These are phyloP conservation scores for Suaeda aralocaspica DNA, from an alignment of 148 eudicot genomes.

Conservation along the genomic window DNA sequence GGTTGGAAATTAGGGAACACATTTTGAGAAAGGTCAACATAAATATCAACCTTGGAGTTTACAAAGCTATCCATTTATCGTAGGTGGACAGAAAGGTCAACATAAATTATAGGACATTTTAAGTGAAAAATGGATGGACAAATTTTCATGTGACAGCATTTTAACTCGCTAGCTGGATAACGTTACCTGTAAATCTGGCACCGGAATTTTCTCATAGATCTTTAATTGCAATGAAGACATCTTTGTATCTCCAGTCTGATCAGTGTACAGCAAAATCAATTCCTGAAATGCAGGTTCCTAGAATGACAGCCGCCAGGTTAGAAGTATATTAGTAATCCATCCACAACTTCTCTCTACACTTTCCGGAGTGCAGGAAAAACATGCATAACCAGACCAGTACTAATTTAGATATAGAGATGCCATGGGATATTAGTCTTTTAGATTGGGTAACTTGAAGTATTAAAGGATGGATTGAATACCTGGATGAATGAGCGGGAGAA, in stretches of 20 bases:
- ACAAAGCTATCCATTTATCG: too few species aligned
- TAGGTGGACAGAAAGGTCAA: not conserved
- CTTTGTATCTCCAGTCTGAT: slow-evolving; percentile 43
- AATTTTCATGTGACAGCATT: not conserved
- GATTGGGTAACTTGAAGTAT: not conserved
- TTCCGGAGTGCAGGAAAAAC: not conserved
- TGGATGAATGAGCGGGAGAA: slow-evolving; percentile 72
- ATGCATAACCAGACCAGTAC: not conserved
- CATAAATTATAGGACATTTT: not conserved
- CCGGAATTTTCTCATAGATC: slow-evolving; percentile 87
- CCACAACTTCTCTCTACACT: slow-evolving; percentile 1
- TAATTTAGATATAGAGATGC: not conserved
- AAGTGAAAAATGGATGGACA: not conserved
- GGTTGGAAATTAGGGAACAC: not conserved
- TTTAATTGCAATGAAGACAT: slow-evolving; percentile 70
- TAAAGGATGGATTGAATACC: slow-evolving; percentile 41
- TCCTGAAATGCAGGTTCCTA: slow-evolving; percentile 96
- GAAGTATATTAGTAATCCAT: not conserved
- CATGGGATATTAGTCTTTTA: slow-evolving; percentile 3
- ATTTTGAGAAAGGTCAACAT: not conserved
- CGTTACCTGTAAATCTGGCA: slow-evolving; percentile 84
- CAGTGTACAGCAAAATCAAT: slow-evolving; percentile 73
- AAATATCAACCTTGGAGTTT: too few species aligned
- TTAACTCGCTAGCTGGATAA: slow-evolving; percentile 14
- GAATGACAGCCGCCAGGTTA: slow-evolving; percentile 20